Evolutionary conservation across 108 stramenopile species (phyloP).

Genomic region (Nannochloropsis salina): DNA sequence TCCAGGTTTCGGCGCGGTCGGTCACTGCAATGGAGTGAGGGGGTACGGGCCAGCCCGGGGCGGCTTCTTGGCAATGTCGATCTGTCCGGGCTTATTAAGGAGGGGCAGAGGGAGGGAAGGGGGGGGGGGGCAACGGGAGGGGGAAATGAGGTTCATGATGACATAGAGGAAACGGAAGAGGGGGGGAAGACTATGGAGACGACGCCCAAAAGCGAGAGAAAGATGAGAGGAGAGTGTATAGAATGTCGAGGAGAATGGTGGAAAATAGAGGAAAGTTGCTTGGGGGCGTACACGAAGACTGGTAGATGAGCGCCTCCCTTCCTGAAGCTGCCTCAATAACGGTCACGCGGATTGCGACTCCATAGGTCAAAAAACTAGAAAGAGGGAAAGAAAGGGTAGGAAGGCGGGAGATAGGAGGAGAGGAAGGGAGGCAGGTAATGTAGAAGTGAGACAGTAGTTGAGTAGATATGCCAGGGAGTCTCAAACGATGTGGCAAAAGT

Average conservation of each 20-base stretch:
- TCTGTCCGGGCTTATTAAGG: slow-evolving; percentile 13
- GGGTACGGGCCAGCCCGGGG: not conserved
- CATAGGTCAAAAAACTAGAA: slow-evolving; percentile 8
- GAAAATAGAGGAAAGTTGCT: not conserved
- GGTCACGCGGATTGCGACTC: not conserved
- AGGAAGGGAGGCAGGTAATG: not conserved
- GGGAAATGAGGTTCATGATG: not conserved
- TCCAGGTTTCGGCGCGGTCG: slow-evolving; percentile 3
- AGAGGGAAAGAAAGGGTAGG: not conserved
- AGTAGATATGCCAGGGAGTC: no score
- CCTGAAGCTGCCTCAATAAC: not conserved
- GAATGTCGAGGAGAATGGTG: no score
- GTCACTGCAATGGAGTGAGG: not conserved
- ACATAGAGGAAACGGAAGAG: not conserved
- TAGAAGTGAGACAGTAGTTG: not conserved
- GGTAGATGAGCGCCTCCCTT: not conserved
- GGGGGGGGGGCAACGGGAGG: not conserved
- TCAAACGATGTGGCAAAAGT: no score
- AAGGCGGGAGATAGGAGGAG: not conserved
- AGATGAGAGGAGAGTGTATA: no score
- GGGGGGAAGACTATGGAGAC: no score
- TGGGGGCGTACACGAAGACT: not conserved
- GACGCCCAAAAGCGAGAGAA: no score
- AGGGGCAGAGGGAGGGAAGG: not conserved
- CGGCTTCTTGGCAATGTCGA: not conserved